Percentiles rank a stretch among this genome's conserved stretches.
Conservation (phyloP, 2,329 filamentous ascomycete species). For the Aspergillus japonicus region DNA sequence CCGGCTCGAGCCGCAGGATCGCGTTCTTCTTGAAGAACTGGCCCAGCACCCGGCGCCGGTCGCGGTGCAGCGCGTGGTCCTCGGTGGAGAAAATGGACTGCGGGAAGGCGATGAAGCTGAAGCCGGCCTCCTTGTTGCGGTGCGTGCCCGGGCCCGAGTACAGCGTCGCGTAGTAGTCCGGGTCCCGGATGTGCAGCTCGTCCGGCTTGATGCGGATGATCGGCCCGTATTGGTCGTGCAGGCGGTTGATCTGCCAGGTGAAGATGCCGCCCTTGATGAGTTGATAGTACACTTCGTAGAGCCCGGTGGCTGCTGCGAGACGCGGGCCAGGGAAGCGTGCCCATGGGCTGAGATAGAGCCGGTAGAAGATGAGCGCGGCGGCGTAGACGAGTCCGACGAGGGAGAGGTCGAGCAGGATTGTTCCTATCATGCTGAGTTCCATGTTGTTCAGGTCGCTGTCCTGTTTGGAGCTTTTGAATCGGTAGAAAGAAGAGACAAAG, state of each 20-base stretch:
- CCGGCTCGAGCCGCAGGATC: background rate
- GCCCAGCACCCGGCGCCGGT: background rate
- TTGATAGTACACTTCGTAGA: slow-evolving; percentile 10
- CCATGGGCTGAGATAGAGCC: background rate
- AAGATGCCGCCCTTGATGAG: background rate
- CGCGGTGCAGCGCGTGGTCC: slow-evolving; percentile 1
- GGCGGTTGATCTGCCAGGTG: background rate
- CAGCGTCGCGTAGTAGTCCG: slow-evolving; percentile 1
- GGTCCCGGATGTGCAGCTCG: slow-evolving; percentile 4
- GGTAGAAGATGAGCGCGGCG: background rate
- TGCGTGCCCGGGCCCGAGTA: background rate
- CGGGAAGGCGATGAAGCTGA: background rate
- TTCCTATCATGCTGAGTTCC: background rate
- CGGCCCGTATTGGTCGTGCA: slow-evolving; percentile 4
- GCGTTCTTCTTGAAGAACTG: slow-evolving; percentile 6
- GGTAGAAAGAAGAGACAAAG: background rate
- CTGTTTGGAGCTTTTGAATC: no score
- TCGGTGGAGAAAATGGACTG: background rate
- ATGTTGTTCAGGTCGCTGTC: background rate
- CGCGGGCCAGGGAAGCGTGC: slow-evolving; percentile 2
- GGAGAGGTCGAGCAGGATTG: background rate
- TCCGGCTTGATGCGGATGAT: slow-evolving; percentile 4
- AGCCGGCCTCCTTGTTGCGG: background rate
- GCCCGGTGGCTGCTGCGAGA: background rate
- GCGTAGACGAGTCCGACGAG: background rate